Evolutionary conservation across 2,329 filamentous ascomycete species (phyloP).

Genomic region (Fusarium sp.): DNA sequence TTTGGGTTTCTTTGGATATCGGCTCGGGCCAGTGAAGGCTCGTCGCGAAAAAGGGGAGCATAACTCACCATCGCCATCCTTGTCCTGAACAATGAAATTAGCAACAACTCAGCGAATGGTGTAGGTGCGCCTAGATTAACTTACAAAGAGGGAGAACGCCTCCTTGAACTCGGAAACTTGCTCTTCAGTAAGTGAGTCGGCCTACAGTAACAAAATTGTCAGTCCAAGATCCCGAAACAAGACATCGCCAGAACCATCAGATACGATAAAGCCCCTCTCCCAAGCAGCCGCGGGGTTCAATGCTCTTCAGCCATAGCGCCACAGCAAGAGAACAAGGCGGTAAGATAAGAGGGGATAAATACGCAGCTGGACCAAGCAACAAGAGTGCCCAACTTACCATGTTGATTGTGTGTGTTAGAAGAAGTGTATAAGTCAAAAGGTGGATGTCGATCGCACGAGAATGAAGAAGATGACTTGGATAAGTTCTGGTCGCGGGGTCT

Average conservation of each 20-base stretch:
- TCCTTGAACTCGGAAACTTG: constrained; percentile 99
- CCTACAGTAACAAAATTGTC: constrained; percentile 64
- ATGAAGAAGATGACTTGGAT: constrained; percentile 45
- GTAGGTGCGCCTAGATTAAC: constrained; percentile 52
- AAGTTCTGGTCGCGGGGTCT: constrained; percentile 48
- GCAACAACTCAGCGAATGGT: constrained; percentile 23
- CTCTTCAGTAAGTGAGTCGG: constrained; percentile 98
- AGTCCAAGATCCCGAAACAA: constrained; percentile 32
- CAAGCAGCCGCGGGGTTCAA: constrained; percentile 44
- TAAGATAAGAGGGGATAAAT: constrained; percentile 11
- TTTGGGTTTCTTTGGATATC: constrained; percentile 23
- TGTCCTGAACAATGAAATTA: constrained; percentile 69
- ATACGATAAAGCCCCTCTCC: constrained; percentile 44
- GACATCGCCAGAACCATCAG: constrained; percentile 36
- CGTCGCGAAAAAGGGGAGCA: constrained; percentile 31
- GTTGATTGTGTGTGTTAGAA: constrained; percentile 38
- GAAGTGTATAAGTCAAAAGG: constrained; percentile 28
- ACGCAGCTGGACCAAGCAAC: constrained; percentile 6
- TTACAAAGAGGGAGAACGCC: constrained; percentile 99
- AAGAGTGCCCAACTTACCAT: constrained; percentile 46
- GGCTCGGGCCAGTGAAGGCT: constrained; percentile 14
- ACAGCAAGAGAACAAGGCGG: constrained; percentile 12
- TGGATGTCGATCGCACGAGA: constrained; percentile 44
- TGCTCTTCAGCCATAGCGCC: constrained; percentile 26
- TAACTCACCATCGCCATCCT: constrained; percentile 88